Evolutionary conservation across 805 yeast species (phyloP), one percentile per base, ranked within the genome.

Genomic region (Isabelozyma pseudorhagii): DNA sequence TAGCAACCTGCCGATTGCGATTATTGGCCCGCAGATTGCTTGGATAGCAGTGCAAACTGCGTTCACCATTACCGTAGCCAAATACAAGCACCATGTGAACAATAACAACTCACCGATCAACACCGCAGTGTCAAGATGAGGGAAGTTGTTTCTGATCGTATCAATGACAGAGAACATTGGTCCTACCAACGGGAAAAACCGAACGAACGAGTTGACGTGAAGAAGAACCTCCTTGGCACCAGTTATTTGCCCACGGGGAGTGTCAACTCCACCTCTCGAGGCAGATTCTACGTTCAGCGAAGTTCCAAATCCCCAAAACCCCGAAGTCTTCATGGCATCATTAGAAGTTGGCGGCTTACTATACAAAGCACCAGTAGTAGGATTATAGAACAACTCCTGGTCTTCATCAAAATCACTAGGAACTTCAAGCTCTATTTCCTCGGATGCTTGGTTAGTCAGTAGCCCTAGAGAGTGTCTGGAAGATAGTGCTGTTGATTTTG

Each of bases 21-120:
- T 72, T 72, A 74, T 71, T 8, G 78, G 78, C 8, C 77, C 76
- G 63, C 78, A 74, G 8, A 74, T 60, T 1, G 78, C 77, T 52
- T 69, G 69, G 21, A 74, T 69, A 63, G 71, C 72, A 74, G 71
- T 70, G 54, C 78, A 73, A 25, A 74, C 52, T 1, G 78, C 78
- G 55, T 73, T 77, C 11, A 74, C 62, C 46, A 74, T 60, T 29
- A 71, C 59, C 49, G 75, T 71, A 49, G 72, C 61, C 59, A 72
- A 77, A 51, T 72, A 74, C 25, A 74, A 55, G 3, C 72, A 60
- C 78, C 78, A 74, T 54, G 69, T 53, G 50, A 74, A 74, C 8
- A 72, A 63, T 39, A 62, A 59, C 42, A 74, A 53, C 54, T 74
- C 78, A 6, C 66, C 48, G 46, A 74, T 45, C n/a, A 72, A 68